phyloP scores from a whole-genome alignment of 805 yeast genomes.

The Kazachstania viticola region DNA sequence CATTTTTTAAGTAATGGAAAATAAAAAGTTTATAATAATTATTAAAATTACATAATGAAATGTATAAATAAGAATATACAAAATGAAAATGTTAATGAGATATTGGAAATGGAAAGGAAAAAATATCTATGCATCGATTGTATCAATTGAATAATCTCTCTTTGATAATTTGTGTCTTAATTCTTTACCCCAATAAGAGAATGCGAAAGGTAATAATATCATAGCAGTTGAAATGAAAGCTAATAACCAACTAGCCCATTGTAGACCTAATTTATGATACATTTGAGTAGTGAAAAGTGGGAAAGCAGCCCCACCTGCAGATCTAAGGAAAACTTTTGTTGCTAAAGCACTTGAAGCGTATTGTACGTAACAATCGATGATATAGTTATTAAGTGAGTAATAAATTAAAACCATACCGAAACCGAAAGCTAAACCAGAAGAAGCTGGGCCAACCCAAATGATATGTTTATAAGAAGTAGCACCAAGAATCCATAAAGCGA shows the following conservation, averaged over 20 bases:
- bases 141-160: slow-evolving; percentile 43
- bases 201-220: slow-evolving; percentile 61
- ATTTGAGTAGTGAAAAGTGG: slow-evolving; percentile 73
- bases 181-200: slow-evolving; percentile 52
- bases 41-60: too few relatives aligned
- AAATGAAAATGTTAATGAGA: too few relatives aligned
- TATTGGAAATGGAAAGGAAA: too few relatives aligned
- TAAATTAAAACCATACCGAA: slow-evolving; percentile 68
- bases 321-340: slow-evolving; percentile 67
- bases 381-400: slow-evolving; percentile 69
- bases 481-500: slow-evolving; percentile 68
- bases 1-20: too few relatives aligned
- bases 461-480: slow-evolving; percentile 62
- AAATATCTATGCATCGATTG: slow-evolving; percentile 13
- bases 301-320: slow-evolving; percentile 81
- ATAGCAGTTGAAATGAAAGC: slow-evolving; percentile 70
- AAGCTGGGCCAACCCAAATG: slow-evolving; percentile 71
- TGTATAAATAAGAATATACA: too few relatives aligned
- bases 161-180: slow-evolving; percentile 57
- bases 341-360: slow-evolving; percentile 75
- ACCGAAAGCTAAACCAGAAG: slow-evolving; percentile 72
- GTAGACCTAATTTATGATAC: slow-evolving; percentile 62
- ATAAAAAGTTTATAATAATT: too few relatives aligned
- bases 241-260: slow-evolving; percentile 72
- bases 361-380: slow-evolving; percentile 80